Evolutionary conservation across 495 filamentous ascomycete genomes (phyloP), one percentile per base, ranked within the genome.

Genomic region (Bryoglossum gracile): DNA sequence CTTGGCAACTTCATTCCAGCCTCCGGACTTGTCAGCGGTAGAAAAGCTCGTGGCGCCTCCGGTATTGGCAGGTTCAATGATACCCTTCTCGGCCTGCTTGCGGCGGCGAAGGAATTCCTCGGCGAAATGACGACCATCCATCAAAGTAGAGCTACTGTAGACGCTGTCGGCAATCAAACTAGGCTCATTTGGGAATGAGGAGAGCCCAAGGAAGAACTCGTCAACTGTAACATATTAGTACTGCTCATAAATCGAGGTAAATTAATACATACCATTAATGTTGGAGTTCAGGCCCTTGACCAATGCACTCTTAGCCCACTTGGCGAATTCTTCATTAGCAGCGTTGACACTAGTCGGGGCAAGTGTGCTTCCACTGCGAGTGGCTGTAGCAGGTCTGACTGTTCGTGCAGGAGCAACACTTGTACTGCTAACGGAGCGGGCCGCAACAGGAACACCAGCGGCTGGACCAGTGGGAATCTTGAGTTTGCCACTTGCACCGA

Each of bases 1-100:
- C 80, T 96, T 96, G 8, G 92, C 92, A 55, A 98, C 92, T 69
- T 97, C 94, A 59, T 78, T 95, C 92, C 92, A 97, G 21, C 92
- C 92, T 37, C 46, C 84, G 16, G 67, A 67, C 45, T 62, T 71
- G 43, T 68, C 70, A 40, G 58, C 63, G 18, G 66, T 68, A 2
- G 65, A 68, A 36, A 69, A 70, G 1, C 61, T 67, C 43, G 72
- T 71, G 1, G 37, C 57, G 55, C 72, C 65, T 45, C 73, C 65
- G 46, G 80, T 69, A 61, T 71, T 61, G 62, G 70, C 63, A 63
- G 54, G 71, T 57, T 84, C 79, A 1, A 92, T 71, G 24, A 95
- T 74, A 23, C 92, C 92, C 71, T 84, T 87, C 52, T 95, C 89
- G 1, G 91, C 94, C 0, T 91, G 76, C 75, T 88, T 90, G 64